Percentiles rank a stretch among this genome's conserved stretches.
phyloP scores from a whole-genome alignment of 2,329 filamentous ascomycete genomes.

The Gremmenia infestans region DNA sequence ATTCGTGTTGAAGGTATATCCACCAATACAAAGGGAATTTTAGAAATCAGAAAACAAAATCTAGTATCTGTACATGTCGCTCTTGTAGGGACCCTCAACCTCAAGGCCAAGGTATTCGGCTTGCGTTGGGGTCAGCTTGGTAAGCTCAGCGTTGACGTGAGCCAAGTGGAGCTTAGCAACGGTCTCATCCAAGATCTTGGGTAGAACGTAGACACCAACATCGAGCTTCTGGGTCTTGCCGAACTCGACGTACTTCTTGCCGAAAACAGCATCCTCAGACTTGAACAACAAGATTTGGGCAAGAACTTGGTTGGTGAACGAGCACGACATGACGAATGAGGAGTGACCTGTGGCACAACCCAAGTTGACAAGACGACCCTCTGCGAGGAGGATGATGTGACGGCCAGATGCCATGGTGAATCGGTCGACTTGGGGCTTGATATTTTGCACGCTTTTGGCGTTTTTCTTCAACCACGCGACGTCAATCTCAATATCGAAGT shows the following conservation, averaged over 20 bases:
- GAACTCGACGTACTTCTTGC: conserved; percentile 94
- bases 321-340: conserved; percentile 99
- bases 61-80: conserved; percentile 59
- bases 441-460: conserved; percentile 88
- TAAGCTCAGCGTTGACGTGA: conserved; percentile 93
- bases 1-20: conserved; percentile 36
- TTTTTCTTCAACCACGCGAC: conserved; percentile 99
- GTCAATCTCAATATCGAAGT: conserved; percentile 99
- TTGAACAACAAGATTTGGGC: conserved; percentile 99
- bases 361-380: conserved; percentile 98
- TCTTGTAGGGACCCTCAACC: conserved; percentile 90
- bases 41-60: conserved; percentile 15
- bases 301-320: conserved; percentile 99
- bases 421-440: conserved; percentile 99
- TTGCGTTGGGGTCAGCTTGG: conserved; percentile 78
- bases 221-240: conserved; percentile 87
- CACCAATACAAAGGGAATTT: not conserved
- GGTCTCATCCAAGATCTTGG: conserved; percentile 99
- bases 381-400: conserved; percentile 96
- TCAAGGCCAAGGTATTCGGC: conserved; percentile 90
- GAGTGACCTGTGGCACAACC: conserved; percentile 99
- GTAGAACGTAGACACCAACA: conserved; percentile 90
- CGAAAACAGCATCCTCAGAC: conserved; percentile 79
- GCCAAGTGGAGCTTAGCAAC: conserved; percentile 89
- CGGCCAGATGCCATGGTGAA: conserved; percentile 90